Base-by-base conservation (phyloP, 1,139 yeast genomes). In the Blastobotrys apis region DNA sequence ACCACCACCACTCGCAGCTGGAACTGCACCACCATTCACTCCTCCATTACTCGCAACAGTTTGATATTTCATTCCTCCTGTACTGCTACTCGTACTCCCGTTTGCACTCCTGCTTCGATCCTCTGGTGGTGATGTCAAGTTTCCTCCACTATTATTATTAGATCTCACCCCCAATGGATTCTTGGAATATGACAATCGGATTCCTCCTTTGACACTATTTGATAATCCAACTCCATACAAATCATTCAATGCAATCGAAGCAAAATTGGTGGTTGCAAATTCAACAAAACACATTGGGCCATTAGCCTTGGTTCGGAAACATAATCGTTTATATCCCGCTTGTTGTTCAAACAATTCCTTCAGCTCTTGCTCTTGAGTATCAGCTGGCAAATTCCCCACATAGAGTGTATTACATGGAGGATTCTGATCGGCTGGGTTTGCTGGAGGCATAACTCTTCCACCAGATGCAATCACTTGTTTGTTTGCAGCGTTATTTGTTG, bases 261-360 rank as follows among this genome's bases (percentile, higher is more conserved):
- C 98, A 64, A 78, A 86, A 1, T 85, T 82, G 41, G 92, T 95
- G 63, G 90, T 97, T 56, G 92, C 97, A 71, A 92, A 92, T 68
- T 92, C 98, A 46, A 92, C 98, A 74, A 92, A 92, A 66, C 98
- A 92, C 97, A 92, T 92, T 44, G 98, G 98, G 2, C 98, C 98
- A 52, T 71, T 71, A 43, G 69, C 69, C 59, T 71, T 71, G 37
- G 73, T 69, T 54, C 97, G 77, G 72, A 92, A 92, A 31, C 95
- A 85, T 46, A 92, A 73, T 47, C 98, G 73, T 62, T 95, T 81
- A 70, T 92, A 92, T 2, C 98, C 98, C 50, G 84, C 80, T 59
- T 92, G 96, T 12, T 88, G 84, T 21, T 94, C 77, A 63, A 92
- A 92, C 51, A 92, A 69, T 25, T 86, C 81, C 54, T 96, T 80